Evolutionary conservation across 2,329 filamentous ascomycete genomes (phyloP).

Genomic region (Lithohypha guttulata): DNA sequence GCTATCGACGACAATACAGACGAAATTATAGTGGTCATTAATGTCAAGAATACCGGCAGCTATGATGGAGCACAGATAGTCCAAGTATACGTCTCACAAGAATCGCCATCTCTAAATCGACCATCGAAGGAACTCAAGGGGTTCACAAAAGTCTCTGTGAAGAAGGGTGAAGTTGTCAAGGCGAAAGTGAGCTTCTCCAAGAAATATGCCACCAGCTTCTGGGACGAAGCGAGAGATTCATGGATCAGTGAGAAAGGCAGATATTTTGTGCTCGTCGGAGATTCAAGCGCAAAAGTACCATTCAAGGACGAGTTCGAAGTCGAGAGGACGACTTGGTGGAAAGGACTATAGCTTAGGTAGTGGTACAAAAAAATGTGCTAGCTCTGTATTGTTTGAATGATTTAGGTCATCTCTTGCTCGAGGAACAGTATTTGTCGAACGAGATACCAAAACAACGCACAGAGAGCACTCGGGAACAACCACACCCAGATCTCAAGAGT

Average conservation of each 20-base stretch:
- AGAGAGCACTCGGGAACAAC: no score
- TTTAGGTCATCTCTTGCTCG: no score
- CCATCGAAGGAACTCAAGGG: constrained; percentile 55
- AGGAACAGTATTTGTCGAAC: no score
- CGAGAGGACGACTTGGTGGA: constrained; percentile 56
- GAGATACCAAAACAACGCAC: no score
- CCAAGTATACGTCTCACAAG: constrained; percentile 41
- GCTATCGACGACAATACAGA: constrained; percentile 38
- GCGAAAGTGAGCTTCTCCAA: constrained; percentile 37
- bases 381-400: no score
- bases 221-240: constrained; percentile 54
- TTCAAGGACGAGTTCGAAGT: constrained; percentile 47
- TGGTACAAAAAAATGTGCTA: no score
- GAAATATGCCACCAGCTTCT: constrained; percentile 59
- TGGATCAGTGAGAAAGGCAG: constrained; percentile 58
- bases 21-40: constrained; percentile 36
- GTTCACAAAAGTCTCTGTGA: constrained; percentile 53
- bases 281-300: constrained; percentile 33
- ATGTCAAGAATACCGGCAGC: constrained; percentile 44
- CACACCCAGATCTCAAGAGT: no score
- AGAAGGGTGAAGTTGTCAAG: constrained; percentile 47
- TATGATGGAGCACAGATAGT: constrained; percentile 44
- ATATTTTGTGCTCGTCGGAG: constrained; percentile 52
- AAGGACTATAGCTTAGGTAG: constrained; percentile 44
- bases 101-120: constrained; percentile 43